These are phyloP conservation scores for Ochromonas danica DNA, from an alignment of 108 stramenopile species.

Conservation along the genomic window DNA sequence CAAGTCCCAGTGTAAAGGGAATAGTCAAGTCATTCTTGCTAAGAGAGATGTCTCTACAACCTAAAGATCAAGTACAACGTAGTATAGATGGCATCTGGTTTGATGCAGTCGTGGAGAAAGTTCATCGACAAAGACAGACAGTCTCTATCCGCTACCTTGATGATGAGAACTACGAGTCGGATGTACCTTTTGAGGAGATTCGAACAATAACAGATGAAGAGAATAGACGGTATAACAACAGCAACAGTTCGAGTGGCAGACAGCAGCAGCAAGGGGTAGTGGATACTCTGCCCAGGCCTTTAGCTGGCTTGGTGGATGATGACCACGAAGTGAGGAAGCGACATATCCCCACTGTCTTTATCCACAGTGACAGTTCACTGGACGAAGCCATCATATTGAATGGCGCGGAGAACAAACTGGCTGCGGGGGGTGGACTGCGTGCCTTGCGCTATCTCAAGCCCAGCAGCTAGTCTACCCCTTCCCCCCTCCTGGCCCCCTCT, in stretches of 20 bases:
- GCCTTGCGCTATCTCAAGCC: slow-evolving; percentile 20
- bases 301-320: neutral
- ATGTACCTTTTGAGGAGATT: neutral
- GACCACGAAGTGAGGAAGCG: neutral
- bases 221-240: neutral
- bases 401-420: slow-evolving; percentile 26
- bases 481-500: too few relatives aligned
- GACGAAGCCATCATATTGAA: slow-evolving; percentile 11
- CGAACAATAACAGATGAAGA: neutral
- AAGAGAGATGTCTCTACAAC: too few relatives aligned
- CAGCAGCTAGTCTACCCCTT: too few relatives aligned
- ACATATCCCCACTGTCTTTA: neutral
- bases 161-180: neutral
- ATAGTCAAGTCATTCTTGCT: too few relatives aligned
- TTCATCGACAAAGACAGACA: neutral
- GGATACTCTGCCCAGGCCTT: neutral
- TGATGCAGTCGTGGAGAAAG: neutral
- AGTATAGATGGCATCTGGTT: neutral
- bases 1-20: too few relatives aligned
- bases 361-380: neutral
- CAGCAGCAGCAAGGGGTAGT: too few relatives aligned
- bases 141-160: neutral
- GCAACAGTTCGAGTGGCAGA: neutral
- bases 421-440: slow-evolving; percentile 2
- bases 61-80: neutral